Evolutionary conservation across 441 rosid genomes (phyloP), one percentile per base, ranked within the genome.

Genomic region (Populus hybrid): DNA sequence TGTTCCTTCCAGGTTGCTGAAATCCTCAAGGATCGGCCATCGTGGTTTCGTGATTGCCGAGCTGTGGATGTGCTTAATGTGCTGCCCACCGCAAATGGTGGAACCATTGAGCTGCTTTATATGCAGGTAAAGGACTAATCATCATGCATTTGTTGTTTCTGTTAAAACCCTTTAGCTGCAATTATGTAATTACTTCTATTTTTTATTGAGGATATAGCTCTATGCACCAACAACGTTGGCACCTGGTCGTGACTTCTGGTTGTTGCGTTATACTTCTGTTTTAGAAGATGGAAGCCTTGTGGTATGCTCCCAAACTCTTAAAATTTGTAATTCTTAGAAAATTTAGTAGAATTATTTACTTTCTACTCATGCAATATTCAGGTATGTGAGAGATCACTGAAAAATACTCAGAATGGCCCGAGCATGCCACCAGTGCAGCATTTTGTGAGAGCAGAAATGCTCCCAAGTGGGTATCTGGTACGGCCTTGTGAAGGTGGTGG

Each of bases 1-100:
- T 68, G 18, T 34, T 66, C 66, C 65, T 74, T 83, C 10, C 89
- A 95, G 99, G 98, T 95, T 34, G 97, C 97, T 71, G 98, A 95
- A 88, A 91, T 95, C 92, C 97, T 95, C 88, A 95, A 95, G 80
- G 99, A 95, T 90, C 89, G 97, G 85, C 97, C 92, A 38, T 90
- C 93, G 78, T 95, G 98, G 99, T 94, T 88, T 40, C 98, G 98
- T 82, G 98, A 95, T 81, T 95, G 99, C 85, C 94, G 99, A 89
- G 91, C 95, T 80, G 94, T 94, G 89, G 98, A 95, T 86, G 93
- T 91, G 73, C 85, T 95, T 85, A 94, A 91, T 68, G 97, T 91
- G 93, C 86, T 95, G 93, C 98, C 99, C 23, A 92, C 99, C n/a
- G 92, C 97, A 71, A 94, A 88, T 79, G 97, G 99, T 89, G 99